These are phyloP conservation scores for Acacia acuminata DNA, from an alignment of 306 rosid species.

Conservation along the genomic window DNA sequence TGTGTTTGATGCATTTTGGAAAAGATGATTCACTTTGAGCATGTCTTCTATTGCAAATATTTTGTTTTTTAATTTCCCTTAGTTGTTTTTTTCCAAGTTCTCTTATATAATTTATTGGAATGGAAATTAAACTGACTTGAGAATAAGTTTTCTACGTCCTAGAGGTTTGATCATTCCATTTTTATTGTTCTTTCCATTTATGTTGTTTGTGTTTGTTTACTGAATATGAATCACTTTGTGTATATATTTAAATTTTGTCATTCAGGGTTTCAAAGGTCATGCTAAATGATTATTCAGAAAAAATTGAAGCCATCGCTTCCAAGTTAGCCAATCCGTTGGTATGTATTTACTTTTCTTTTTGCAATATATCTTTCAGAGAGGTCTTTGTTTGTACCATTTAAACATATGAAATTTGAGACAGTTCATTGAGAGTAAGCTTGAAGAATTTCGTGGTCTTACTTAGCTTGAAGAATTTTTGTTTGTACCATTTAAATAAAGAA, in stretches of 20 bases:
- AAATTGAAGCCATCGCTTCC: constrained; percentile 82
- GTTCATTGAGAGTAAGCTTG: constrained; percentile 2
- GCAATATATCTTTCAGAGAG: constrained; percentile 19
- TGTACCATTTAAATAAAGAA: neutral
- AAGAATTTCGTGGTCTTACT: neutral
- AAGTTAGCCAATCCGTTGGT: constrained; percentile 55
- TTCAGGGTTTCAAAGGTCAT: constrained; percentile 79
- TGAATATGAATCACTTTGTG: constrained; percentile 18
- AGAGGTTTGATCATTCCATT: neutral
- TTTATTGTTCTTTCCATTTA: neutral
- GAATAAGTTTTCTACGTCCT: neutral
- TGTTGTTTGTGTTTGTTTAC: constrained; percentile 7
- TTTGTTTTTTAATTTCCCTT: neutral
- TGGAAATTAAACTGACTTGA: neutral
- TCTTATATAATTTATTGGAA: neutral
- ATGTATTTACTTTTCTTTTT: constrained; percentile 30
- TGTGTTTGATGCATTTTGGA: neutral
- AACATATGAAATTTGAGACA: neutral
- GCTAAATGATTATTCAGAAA: constrained; percentile 77
- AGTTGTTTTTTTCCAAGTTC: neutral
- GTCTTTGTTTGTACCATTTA: neutral
- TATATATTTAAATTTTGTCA: constrained; percentile 21
- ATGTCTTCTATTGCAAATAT: neutral
- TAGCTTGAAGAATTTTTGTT: neutral
- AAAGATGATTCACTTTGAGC: constrained; percentile 1